Percentiles rank a stretch among this genome's conserved stretches.
Conservation (phyloP, 2,329 filamentous ascomycete species). For the Drechslerella coelobrocha region DNA sequence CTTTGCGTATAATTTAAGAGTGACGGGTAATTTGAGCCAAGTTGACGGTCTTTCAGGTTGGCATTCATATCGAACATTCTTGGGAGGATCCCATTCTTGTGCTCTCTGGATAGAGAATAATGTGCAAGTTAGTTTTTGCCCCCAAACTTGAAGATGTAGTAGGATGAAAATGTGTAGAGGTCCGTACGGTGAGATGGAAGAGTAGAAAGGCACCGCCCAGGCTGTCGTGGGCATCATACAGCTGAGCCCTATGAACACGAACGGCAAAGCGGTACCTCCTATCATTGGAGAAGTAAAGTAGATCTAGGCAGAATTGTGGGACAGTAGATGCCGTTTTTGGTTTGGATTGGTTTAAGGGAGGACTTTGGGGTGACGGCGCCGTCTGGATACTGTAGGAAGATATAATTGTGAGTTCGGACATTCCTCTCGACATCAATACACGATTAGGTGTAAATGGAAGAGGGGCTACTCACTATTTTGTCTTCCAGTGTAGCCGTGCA, state of each 20-base stretch:
- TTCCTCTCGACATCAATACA: not conserved
- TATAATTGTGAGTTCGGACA: not conserved
- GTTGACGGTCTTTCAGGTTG: slow-evolving; percentile 12
- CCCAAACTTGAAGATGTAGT: too few relatives aligned
- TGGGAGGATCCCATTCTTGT: slow-evolving; percentile 12
- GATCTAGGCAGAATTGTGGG: slow-evolving; percentile 8
- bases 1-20: slow-evolving; percentile 16
- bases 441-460: too few relatives aligned
- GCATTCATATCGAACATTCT: slow-evolving; percentile 3
- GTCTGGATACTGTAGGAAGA: not conserved
- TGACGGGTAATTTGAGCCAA: slow-evolving; percentile 16
- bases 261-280: slow-evolving; percentile 14
- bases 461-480: slow-evolving; percentile 24
- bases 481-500: slow-evolving; percentile 12
- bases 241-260: slow-evolving; percentile 1
- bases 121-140: not conserved
- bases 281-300: slow-evolving; percentile 5
- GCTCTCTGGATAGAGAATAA: not conserved
- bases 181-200: slow-evolving; percentile 5
- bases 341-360: not conserved
- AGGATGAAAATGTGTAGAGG: too few relatives aligned
- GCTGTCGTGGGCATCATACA: not conserved
- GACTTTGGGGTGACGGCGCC: not conserved
- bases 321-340: not conserved
- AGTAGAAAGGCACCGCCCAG: not conserved